phyloP scores from a whole-genome alignment of 495 filamentous ascomycete genomes.

The Aspergillus incahuasiensis region DNA sequence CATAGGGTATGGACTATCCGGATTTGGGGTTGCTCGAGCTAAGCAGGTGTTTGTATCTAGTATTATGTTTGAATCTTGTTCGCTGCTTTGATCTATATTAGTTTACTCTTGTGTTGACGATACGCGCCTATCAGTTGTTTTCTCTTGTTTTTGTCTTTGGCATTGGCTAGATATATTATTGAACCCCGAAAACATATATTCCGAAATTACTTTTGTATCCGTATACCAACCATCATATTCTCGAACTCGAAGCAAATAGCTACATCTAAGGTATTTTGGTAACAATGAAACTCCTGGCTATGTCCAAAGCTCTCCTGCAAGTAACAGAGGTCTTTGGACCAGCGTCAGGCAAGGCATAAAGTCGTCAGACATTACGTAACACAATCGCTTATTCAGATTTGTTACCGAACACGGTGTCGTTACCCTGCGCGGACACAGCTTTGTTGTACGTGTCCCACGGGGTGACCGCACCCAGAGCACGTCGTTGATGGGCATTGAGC shows the following conservation, averaged over 20 bases:
- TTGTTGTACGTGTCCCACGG: constrained; percentile 66
- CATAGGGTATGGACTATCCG: too few relatives aligned
- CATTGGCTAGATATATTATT: too few relatives aligned
- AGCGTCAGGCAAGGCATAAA: not conserved
- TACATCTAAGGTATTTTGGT: constrained; percentile 2
- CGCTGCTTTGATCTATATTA: too few relatives aligned
- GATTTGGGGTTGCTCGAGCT: too few relatives aligned
- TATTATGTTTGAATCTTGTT: too few relatives aligned
- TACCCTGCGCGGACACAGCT: constrained; percentile 31
- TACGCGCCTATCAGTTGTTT: too few relatives aligned
- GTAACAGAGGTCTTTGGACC: not conserved
- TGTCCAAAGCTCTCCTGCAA: not conserved
- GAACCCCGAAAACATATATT: not conserved
- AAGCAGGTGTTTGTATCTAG: too few relatives aligned
- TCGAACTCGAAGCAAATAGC: not conserved
- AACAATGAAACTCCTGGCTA: not conserved
- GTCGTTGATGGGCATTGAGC: constrained; percentile 75
- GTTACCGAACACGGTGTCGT: not conserved
- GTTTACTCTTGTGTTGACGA: too few relatives aligned
- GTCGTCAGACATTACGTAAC: not conserved
- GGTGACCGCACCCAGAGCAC: constrained; percentile 78
- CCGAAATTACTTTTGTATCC: not conserved
- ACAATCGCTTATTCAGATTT: not conserved
- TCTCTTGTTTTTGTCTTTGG: too few relatives aligned
- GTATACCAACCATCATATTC: not conserved